Base-by-base conservation (phyloP, 805 yeast genomes). In the Candida montana region DNA sequence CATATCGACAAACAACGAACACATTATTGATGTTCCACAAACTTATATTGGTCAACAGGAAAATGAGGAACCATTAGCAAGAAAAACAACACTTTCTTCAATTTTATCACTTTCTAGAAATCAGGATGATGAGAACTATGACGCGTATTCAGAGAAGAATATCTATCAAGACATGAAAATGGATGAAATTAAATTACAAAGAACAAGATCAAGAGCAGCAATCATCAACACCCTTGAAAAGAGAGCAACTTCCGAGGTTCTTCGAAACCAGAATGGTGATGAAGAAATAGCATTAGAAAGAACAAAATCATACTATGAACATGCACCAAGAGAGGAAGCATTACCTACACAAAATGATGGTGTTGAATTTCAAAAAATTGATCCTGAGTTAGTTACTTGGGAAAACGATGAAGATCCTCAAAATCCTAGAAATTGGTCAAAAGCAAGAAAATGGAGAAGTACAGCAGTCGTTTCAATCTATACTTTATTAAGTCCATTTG, bases 341-440 rank as follows among this genome's bases (percentile, higher is more conserved):
- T 44, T 62, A 7, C 66, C 65, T 9, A 59, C 65, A 1, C 39
- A 31, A 37, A 51, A 64, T 38, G 73, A 68, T 41, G 85, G 85
- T 21, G 65, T 64, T 8, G 83, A 79, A 51, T 79, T 73, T 54
- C 62, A 63, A 26, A 55, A 58, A 5, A 59, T 77, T 9, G 86
- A 81, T 51, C 86, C 85, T 0, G 85, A 81, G 51, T 62, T 81
- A 36, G 79, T 81, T 10, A 72, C 84, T 2, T 81, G 86, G 86
- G 77, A 78, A 26, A 79, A 80, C 3, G 70, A 68, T 15, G 71
- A 74, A 39, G 89, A 81, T 52, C 78, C 80, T 0, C 62, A 60
- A 12, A 71, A 76, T 54, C 87, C 89, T n/a, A 62, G 83, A 44
- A 81, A 81, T 56, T 81, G 86, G 86, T 23, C 70, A 1, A 20